Evolutionary conservation across 352 stramenopile species (phyloP).

Genomic region (Phytophthora boehmeriae): DNA sequence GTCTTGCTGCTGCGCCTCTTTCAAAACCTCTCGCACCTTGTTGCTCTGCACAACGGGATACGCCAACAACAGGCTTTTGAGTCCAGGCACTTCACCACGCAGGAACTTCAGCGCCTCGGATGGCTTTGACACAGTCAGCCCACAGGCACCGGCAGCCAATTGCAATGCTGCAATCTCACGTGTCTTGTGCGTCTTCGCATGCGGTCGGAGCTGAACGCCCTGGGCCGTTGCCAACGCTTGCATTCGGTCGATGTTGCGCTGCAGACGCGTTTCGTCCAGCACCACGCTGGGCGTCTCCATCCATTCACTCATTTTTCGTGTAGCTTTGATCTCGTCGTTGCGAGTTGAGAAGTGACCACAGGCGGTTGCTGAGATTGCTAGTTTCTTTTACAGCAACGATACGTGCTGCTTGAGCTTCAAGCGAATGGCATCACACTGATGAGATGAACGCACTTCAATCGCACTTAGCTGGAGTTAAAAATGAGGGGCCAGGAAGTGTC

Average conservation of each 20-base stretch:
- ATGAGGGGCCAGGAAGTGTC: constrained; percentile 21
- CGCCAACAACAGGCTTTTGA: constrained; percentile 65
- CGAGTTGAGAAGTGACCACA: too few species aligned
- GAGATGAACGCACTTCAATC: not conserved
- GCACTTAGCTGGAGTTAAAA: constrained; percentile 9
- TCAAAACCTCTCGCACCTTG: constrained; percentile 62
- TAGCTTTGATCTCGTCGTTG: not conserved
- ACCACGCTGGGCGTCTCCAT: constrained; percentile 69
- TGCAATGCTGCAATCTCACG: constrained; percentile 66
- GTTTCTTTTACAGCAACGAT: too few species aligned
- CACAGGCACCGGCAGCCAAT: constrained; percentile 54
- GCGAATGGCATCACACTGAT: too few species aligned
- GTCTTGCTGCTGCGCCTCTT: constrained; percentile 45
- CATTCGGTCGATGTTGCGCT: constrained; percentile 73
- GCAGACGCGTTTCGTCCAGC: constrained; percentile 61
- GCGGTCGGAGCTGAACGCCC: constrained; percentile 62
- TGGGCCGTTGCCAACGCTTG: constrained; percentile 53
- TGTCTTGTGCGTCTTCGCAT: constrained; percentile 84
- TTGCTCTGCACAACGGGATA: constrained; percentile 70
- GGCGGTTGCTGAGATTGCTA: too few species aligned
- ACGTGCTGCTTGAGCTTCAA: too few species aligned
- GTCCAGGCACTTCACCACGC: constrained; percentile 40
- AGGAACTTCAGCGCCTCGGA: constrained; percentile 73
- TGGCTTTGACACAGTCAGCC: constrained; percentile 73
- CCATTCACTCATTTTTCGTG: constrained; percentile 16